phyloP scores from a whole-genome alignment of 2,329 filamentous ascomycete species.

The Epichloe gansuensis region DNA sequence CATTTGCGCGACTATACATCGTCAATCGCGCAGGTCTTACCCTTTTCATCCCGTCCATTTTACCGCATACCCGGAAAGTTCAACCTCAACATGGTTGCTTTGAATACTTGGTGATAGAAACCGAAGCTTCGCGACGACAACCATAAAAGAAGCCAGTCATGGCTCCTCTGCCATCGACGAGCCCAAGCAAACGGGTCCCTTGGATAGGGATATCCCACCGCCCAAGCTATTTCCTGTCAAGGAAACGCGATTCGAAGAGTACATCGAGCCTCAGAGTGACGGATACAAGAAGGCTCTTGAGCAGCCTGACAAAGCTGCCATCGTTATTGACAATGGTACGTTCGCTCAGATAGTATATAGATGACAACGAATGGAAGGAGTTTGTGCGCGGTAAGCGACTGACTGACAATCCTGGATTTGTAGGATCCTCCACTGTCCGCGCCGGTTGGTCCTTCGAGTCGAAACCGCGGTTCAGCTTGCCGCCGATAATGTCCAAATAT shows the following conservation, averaged over 20 bases:
- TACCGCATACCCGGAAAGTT: background rate
- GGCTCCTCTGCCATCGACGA: conserved; percentile 41
- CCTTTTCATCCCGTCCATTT: background rate
- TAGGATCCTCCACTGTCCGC: conserved; percentile 78
- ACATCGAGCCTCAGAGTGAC: conserved; percentile 43
- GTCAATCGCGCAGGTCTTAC: background rate
- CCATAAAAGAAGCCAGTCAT: conserved; percentile 21
- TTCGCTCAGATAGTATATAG: conserved; percentile 9
- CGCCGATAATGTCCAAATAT: conserved; percentile 89
- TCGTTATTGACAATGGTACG: conserved; percentile 95
- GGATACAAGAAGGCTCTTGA: conserved; percentile 59
- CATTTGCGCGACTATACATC: background rate
- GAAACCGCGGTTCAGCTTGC: conserved; percentile 65
- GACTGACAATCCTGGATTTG: background rate
- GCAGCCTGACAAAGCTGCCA: conserved; percentile 52
- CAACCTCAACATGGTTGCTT: conserved; percentile 3
- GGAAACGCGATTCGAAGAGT: conserved; percentile 49
- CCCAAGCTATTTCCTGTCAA: conserved; percentile 48
- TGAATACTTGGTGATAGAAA: background rate
- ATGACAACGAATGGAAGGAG: background rate
- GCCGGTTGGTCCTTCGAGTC: conserved; percentile 93
- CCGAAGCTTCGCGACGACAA: conserved; percentile 4
- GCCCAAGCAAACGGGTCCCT: conserved; percentile 22
- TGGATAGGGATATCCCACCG: conserved; percentile 35
- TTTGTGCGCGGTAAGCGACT: background rate